Evolutionary conservation across 2,329 filamentous ascomycete species (phyloP), one percentile per base, ranked within the genome.

Genomic region (Chaetomiaceae sp.): DNA sequence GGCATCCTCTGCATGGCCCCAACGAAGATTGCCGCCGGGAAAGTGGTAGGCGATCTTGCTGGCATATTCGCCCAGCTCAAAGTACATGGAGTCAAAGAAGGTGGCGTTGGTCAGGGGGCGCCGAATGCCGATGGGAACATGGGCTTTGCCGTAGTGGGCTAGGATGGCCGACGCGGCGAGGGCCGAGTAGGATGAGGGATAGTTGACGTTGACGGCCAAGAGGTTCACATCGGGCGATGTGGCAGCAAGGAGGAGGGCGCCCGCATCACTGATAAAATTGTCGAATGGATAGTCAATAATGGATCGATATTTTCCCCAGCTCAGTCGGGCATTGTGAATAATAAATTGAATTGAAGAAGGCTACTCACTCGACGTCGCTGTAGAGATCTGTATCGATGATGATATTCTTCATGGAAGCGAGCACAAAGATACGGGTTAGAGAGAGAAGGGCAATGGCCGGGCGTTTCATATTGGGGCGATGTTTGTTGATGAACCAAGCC

Each of bases 371-470:
- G 33, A 75, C 73, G 48, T 76, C 74, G 32, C 70, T 72, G 59
- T 73, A 75, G 10, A 77, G 62, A 53, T 76, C 74, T 0, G 74
- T 76, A 60, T 76, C 74, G 21, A 76, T 66, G 43, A 77, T 71
- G 29, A 76, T 62, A 29, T 70, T 71, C 51, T 70, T 73, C 23
- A 25, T 37, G 25, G 21, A 2, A 14, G 41, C 34, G 6, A 38
- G 33, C 1, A 13, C 27, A 8, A 45, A 14, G 27, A 30, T 37
- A 21, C 18, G 21, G 23, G 25, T 5, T 4, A 42, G 13, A 14
- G 6, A 37, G 18, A 30, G 21, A 6, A 23, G 32, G 16, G 7
- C 1, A 16, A 36, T 7, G 10, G n/a, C 8, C 3, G 37, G 32
- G 1, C 9, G 30, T 8, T 38, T 50, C 40, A 50, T 43, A 2